A percentile compares a stretch with the other conserved stretches of the same genome.
phyloP scores from a whole-genome alignment of 345 rosid genomes.

The Euphorbia lathyris region DNA sequence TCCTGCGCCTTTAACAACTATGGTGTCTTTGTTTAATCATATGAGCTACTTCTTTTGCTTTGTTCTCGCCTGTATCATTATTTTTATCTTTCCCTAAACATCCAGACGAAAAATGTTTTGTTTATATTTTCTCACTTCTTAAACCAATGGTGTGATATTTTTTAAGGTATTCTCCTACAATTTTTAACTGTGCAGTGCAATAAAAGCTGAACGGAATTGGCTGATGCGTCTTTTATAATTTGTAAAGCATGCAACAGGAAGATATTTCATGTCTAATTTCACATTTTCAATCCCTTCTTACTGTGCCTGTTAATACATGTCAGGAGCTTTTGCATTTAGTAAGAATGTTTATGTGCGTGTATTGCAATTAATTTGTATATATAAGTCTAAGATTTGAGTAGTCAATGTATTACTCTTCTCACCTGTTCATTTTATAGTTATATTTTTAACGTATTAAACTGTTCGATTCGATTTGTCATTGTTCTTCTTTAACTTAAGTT shows the following conservation, averaged over 20 bases:
- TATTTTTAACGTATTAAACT: no score
- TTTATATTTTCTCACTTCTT: not conserved
- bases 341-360: not conserved
- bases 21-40: not conserved
- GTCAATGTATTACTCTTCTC: no score
- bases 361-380: not conserved
- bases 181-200: not conserved
- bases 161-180: not conserved
- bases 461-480: no score
- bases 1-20: no score
- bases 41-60: not conserved
- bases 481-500: no score
- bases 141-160: not conserved
- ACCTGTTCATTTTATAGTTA: no score
- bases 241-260: not conserved
- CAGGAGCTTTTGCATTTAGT: not conserved
- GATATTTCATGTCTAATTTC: not conserved
- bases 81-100: not conserved
- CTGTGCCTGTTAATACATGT: not conserved
- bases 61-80: not conserved
- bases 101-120: not conserved
- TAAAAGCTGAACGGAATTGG: not conserved
- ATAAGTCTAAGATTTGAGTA: no score
- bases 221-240: not conserved
- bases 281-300: not conserved